Evolutionary conservation across 2,329 filamentous ascomycete species (phyloP).

Genomic region (Colletotrichum euphorbiae): DNA sequence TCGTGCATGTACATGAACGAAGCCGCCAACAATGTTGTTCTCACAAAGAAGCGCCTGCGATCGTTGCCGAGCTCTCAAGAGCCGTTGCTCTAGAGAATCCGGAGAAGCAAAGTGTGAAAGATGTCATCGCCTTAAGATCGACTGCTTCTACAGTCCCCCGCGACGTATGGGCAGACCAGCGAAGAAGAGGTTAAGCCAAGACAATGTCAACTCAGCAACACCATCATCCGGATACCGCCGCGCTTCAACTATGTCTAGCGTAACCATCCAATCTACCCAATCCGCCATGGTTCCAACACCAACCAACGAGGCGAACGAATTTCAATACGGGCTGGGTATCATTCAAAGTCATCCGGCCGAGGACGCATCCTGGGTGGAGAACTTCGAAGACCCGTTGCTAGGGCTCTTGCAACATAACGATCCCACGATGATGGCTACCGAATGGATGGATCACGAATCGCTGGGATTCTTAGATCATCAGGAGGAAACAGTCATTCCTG

Average conservation of each 20-base stretch:
- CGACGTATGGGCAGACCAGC: constrained; percentile 34
- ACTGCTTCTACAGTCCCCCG: constrained; percentile 36
- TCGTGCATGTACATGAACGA: constrained; percentile 5
- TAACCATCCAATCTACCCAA: constrained; percentile 17
- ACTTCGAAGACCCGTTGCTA: constrained; percentile 30
- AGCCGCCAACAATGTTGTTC: constrained; percentile 33
- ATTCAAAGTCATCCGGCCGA: constrained; percentile 17
- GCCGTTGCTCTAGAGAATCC: constrained; percentile 31
- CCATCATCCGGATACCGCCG: constrained; percentile 16
- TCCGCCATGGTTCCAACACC: constrained; percentile 10
- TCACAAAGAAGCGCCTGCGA: constrained; percentile 39
- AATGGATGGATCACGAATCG: constrained; percentile 28
- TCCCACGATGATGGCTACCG: constrained; percentile 11
- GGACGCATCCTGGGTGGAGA: constrained; percentile 21
- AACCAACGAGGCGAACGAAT: constrained; percentile 22
- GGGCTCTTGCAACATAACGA: constrained; percentile 20
- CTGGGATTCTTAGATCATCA: constrained; percentile 27
- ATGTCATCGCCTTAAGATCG: constrained; percentile 35
- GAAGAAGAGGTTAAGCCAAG: constrained; percentile 32
- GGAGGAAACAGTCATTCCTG: neutral
- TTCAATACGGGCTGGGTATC: constrained; percentile 28
- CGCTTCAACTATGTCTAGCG: constrained; percentile 28
- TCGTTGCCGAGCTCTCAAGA: constrained; percentile 38
- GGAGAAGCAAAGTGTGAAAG: constrained; percentile 35
- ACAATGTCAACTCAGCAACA: neutral